These are phyloP conservation scores for Hansenula sp. DNA, from an alignment of 1,139 yeast genomes.

Conservation along the genomic window DNA sequence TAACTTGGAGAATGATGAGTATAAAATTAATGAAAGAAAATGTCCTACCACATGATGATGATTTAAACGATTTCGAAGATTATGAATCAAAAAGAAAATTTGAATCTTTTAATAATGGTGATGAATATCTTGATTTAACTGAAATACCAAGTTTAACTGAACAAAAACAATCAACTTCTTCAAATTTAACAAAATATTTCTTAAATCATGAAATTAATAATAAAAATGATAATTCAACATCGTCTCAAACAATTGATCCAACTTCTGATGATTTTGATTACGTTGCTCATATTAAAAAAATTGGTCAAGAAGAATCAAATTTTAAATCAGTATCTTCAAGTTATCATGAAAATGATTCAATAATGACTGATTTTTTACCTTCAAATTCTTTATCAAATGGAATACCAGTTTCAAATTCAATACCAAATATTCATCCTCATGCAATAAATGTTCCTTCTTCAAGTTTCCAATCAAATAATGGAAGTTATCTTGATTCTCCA, in stretches of 20 bases:
- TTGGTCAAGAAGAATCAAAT: conserved; percentile 37
- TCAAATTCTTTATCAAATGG: too few species aligned
- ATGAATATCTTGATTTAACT: conserved; percentile 18
- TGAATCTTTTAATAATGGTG: conserved; percentile 6
- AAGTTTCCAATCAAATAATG: conserved; percentile 7
- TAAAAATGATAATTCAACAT: background rate
- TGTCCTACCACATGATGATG: background rate
- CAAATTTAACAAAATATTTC: conserved; percentile 19
- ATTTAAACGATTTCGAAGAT: conserved; percentile 1
- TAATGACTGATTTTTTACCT: conserved; percentile 1
- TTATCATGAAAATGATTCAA: conserved; percentile 2
- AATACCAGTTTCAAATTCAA: conserved; percentile 1
- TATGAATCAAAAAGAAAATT: background rate
- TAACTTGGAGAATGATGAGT: conserved; percentile 84
- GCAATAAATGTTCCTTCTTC: background rate
- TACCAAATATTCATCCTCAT: conserved; percentile 1
- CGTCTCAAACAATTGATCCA: conserved; percentile 26
- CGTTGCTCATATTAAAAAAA: conserved; percentile 59
- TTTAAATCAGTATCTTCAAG: conserved; percentile 3
- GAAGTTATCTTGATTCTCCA: conserved; percentile 14
- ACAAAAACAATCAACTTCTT: conserved; percentile 5
- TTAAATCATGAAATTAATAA: conserved; percentile 7
- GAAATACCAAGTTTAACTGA: conserved; percentile 6
- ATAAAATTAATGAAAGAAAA: conserved; percentile 35
- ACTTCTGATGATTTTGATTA: conserved; percentile 58